Evolutionary conservation across 495 filamentous ascomycete genomes (phyloP).

Genomic region (Tuber borchii): DNA sequence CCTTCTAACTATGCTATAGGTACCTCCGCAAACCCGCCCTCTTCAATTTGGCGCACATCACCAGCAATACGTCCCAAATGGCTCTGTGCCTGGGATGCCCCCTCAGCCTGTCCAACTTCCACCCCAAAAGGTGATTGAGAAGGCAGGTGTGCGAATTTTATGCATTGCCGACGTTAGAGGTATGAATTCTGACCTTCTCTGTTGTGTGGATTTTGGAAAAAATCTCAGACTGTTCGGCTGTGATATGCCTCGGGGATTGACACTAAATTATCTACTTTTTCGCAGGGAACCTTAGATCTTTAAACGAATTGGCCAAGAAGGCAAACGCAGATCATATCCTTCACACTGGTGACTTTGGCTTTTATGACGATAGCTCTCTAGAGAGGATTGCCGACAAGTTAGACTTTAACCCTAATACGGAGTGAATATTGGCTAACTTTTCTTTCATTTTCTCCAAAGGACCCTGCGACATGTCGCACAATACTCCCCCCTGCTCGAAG

Average conservation of each 20-base stretch:
- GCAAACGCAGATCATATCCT: constrained; percentile 93
- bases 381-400: constrained; percentile 99
- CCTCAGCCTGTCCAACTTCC: constrained; percentile 47
- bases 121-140: constrained; percentile 74
- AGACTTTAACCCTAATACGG: constrained; percentile 43
- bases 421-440: constrained; percentile 36
- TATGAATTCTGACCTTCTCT: constrained; percentile 45
- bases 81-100: constrained; percentile 50
- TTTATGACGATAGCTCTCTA: constrained; percentile 93
- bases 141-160: constrained; percentile 73
- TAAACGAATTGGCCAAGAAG: constrained; percentile 91
- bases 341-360: constrained; percentile 98
- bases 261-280: background rate
- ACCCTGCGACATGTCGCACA: constrained; percentile 97
- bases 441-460: constrained; percentile 48
- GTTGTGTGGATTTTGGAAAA: background rate
- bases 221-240: background rate
- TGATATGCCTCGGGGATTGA: background rate
- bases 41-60: constrained; percentile 44
- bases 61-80: constrained; percentile 49
- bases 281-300: constrained; percentile 82
- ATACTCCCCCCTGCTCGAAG: constrained; percentile 89
- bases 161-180: constrained; percentile 98
- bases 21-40: constrained; percentile 31
- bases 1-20: constrained; percentile 30